A percentile compares a stretch with the other conserved stretches of the same genome.
Conservation (phyloP, 148 eudicot genomes). For the Rhododendron griersonianum region DNA sequence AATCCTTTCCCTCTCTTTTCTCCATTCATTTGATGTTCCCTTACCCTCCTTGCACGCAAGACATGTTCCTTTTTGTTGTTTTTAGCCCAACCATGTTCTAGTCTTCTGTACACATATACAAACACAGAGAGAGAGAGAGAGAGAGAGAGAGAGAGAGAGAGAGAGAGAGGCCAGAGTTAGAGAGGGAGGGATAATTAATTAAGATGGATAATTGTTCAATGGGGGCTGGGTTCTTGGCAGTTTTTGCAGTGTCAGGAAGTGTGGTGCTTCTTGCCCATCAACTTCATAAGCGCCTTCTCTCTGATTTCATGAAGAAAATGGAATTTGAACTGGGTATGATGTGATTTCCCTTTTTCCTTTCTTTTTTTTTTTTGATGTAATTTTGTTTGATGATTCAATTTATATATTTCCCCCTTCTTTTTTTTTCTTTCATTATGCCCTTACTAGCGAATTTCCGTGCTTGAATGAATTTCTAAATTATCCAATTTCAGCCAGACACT, state of each 20-base stretch:
- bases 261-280: conserved; percentile 61
- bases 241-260: conserved; percentile 77
- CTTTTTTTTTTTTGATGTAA: background rate
- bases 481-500: no score
- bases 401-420: background rate
- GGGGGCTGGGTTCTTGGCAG: conserved; percentile 58
- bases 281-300: conserved; percentile 64
- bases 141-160: conserved; percentile 5
- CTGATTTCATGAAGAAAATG: conserved; percentile 69
- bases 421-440: no score
- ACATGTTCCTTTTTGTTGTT: conserved; percentile 2
- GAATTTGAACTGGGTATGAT: conserved; percentile 59
- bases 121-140: no score
- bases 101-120: background rate
- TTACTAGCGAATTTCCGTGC: background rate
- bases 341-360: background rate
- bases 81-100: background rate
- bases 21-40: background rate
- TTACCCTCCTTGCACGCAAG: background rate
- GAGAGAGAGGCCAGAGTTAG: background rate
- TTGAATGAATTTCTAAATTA: no score
- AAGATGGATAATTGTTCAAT: conserved; percentile 56
- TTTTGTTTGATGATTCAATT: background rate
- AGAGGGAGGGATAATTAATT: background rate
- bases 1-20: background rate